Conservation (phyloP, 1,284 basidiomycete species). For the Pholiota adiposa region DNA sequence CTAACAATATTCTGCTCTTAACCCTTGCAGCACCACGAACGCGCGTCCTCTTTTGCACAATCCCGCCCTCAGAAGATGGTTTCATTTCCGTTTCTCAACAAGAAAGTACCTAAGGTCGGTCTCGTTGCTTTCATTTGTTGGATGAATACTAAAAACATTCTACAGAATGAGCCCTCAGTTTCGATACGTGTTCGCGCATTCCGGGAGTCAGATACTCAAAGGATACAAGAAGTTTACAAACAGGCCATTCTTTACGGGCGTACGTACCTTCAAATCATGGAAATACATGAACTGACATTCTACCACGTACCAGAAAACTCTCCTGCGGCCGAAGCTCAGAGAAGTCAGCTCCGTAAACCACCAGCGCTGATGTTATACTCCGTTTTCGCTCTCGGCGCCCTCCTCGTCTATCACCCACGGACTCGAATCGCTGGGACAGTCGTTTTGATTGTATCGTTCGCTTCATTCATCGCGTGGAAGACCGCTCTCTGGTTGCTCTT, state of each 20-base stretch:
- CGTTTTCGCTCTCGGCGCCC: neutral
- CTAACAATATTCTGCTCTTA: no score
- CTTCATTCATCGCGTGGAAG: neutral
- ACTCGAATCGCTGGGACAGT: neutral
- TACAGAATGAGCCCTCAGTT: neutral
- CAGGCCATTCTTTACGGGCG: conserved; percentile 7
- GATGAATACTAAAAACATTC: no score
- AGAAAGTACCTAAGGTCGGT: no score
- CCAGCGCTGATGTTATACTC: neutral
- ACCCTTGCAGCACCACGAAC: no score
- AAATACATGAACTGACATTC: neutral
- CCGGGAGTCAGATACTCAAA: neutral
- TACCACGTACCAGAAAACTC: neutral
- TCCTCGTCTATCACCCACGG: neutral
- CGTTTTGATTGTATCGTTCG: neutral
- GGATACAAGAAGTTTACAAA: neutral
- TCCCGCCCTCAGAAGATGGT: no score
- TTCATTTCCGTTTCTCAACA: no score
- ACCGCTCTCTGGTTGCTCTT: neutral
- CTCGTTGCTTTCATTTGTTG: no score
- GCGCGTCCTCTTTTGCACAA: no score
- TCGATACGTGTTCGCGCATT: neutral
- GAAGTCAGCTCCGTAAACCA: neutral
- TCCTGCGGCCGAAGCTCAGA: neutral
- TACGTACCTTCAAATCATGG: neutral